Conservation (phyloP, 2,329 filamentous ascomycete species). For the Pseudopithomyces maydicus region DNA sequence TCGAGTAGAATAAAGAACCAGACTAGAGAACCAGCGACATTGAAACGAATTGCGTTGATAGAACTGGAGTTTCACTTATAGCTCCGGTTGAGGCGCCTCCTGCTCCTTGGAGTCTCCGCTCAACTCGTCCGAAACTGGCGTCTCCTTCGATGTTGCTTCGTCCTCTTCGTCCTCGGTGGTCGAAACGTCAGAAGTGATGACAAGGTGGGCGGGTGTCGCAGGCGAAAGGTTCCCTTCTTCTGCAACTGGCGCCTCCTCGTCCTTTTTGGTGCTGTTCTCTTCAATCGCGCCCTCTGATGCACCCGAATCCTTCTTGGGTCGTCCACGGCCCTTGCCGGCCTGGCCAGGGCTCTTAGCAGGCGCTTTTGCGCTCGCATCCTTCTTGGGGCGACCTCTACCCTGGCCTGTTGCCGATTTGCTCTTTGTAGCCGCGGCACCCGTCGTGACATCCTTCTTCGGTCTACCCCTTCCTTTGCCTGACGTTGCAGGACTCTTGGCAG, state of each 20-base stretch:
- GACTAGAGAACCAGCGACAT: too few relatives aligned
- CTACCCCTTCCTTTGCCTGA: not conserved
- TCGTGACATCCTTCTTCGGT: not conserved
- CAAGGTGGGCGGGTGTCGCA: not conserved
- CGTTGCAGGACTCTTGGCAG: not conserved
- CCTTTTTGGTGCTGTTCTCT: not conserved
- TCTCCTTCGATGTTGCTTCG: not conserved
- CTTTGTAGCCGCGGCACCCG: not conserved
- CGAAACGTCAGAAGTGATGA: not conserved
- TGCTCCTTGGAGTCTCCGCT: not conserved
- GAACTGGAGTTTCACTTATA: not conserved
- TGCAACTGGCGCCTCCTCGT: not conserved
- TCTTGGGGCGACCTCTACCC: conserved; percentile 4
- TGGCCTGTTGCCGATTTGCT: not conserved
- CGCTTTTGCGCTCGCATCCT: not conserved
- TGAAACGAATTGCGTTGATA: too few relatives aligned
- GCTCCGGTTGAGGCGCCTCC: not conserved
- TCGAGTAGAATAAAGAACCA: too few relatives aligned
- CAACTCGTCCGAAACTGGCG: not conserved
- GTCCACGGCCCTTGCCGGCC: not conserved
- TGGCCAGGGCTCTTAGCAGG: not conserved
- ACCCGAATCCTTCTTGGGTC: not conserved
- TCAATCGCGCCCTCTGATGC: not conserved
- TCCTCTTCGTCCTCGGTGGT: not conserved
- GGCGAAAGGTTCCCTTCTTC: not conserved